Base-by-base conservation (phyloP, 2,329 filamentous ascomycete genomes). In the Magnaporthiopsis rhizophila region DNA sequence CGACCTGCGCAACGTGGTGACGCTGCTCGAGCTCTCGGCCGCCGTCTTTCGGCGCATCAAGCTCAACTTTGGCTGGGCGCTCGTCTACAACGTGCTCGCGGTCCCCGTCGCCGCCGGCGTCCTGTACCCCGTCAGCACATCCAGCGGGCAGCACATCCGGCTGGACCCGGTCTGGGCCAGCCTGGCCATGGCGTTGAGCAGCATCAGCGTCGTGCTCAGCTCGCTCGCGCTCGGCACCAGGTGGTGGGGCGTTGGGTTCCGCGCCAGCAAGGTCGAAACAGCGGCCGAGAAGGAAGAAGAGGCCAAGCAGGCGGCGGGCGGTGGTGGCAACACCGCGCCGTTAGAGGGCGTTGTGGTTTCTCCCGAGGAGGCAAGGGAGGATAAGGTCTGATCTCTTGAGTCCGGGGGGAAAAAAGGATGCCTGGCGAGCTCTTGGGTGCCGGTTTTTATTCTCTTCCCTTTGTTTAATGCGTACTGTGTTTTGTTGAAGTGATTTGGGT, bases 161-260 rank as follows among this genome's bases (percentile, higher is more conserved):
- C 76, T 93, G 60, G 88, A 91, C 73, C 90, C 90, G 0, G 90
- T 90, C 1, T 97, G 93, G 93, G 94, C 93, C 6, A 89, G 88
- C 68, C 76, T 97, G 73, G 93, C 93, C 0, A 98, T 97, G 94
- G 94, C 94, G 32, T 76, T 93, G 74, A 97, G 92, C 75, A 94
- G 90, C 74, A 88, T 97, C 69, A 95, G 90, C 71, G 93, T 98
- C 59, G 89, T 97, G 62, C 77, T 86, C 72, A 96, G 92, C 74
- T 94, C 90, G 77, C 76, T 97, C 71, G 81, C 87, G 62, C 75
- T 97, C 77, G 84, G 88, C 72, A 82, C 74, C 64, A 68, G 72
- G 61, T 65, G 82, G 13, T 77, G 78, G 11, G 70, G 75, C 28
- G 50, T 83, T 12, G 80, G 81, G 2, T 84, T 81, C 69, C 73